These are phyloP conservation scores for Boletus coffeatus DNA, from an alignment of 1,284 basidiomycete genomes.

Conservation along the genomic window DNA sequence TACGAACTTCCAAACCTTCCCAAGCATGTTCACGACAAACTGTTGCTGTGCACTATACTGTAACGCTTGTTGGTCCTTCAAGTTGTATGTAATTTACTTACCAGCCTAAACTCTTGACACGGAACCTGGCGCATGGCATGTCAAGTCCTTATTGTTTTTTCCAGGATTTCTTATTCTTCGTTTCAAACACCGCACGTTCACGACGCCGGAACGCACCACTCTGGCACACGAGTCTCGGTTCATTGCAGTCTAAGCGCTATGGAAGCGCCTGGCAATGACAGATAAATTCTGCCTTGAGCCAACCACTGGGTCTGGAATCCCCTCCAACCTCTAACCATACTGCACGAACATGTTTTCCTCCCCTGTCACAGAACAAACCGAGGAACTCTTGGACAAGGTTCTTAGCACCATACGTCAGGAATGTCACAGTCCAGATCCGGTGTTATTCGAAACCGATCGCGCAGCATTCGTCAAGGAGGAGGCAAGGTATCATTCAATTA, in stretches of 20 bases:
- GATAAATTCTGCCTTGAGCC: slow-evolving; percentile 14
- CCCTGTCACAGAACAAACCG: not conserved
- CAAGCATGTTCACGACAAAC: not conserved
- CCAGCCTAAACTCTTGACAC: slow-evolving; percentile 1
- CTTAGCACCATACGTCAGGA: slow-evolving; percentile 4
- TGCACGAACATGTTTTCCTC: slow-evolving; percentile 12
- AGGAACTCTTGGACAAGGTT: slow-evolving; percentile 9
- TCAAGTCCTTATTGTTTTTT: slow-evolving; percentile 13
- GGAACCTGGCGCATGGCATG: not conserved
- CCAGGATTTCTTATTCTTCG: slow-evolving; percentile 12
- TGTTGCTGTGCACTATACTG: not conserved
- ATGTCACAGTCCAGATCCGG: not conserved
- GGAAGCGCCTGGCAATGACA: not conserved
- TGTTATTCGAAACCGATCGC: slow-evolving; percentile 9
- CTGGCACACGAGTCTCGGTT: not conserved
- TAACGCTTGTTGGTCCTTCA: slow-evolving; percentile 8
- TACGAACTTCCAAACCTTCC: not conserved
- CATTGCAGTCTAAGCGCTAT: not conserved
- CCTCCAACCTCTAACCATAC: not conserved
- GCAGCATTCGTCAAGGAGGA: slow-evolving; percentile 9
- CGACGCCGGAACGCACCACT: not conserved
- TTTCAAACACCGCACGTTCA: slow-evolving; percentile 12
- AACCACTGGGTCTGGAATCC: not conserved
- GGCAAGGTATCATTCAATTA: not conserved
- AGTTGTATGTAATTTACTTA: slow-evolving; percentile 9